Percentiles rank a stretch among this genome's conserved stretches.
phyloP scores from a whole-genome alignment of 306 rosid genomes.

The Malus asiatica region DNA sequence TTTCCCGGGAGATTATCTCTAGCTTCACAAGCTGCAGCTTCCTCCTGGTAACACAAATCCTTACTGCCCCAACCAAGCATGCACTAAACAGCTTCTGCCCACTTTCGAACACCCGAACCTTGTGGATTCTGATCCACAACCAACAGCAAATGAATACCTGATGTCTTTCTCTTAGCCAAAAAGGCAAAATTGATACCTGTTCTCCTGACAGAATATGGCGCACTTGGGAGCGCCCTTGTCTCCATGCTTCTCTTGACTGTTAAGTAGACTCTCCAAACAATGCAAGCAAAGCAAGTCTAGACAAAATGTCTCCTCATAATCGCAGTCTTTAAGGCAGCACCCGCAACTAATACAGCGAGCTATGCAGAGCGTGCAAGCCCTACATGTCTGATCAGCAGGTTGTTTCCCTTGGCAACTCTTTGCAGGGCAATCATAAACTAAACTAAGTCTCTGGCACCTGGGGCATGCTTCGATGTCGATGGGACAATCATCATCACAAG shows the following conservation, averaged over 20 bases:
- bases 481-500: slow-evolving; percentile 36
- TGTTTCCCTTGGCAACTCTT: slow-evolving; percentile 41
- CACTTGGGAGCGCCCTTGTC: slow-evolving; percentile 22
- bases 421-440: slow-evolving; percentile 58
- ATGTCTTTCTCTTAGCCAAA: slow-evolving; percentile 26
- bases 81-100: not conserved
- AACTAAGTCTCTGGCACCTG: slow-evolving; percentile 35
- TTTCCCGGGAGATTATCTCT: not conserved
- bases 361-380: slow-evolving; percentile 49
- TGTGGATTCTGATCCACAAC: slow-evolving; percentile 7
- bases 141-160: not conserved
- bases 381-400: slow-evolving; percentile 33
- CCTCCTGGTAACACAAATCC: not conserved
- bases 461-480: slow-evolving; percentile 57
- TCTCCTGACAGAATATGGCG: slow-evolving; percentile 24
- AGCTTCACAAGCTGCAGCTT: not conserved
- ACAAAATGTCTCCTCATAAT: slow-evolving; percentile 45
- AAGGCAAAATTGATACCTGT: slow-evolving; percentile 31
- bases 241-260: slow-evolving; percentile 18
- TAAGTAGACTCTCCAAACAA: slow-evolving; percentile 34
- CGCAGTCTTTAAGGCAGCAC: slow-evolving; percentile 37
- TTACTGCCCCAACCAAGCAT: not conserved
- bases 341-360: slow-evolving; percentile 47
- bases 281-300: slow-evolving; percentile 36
- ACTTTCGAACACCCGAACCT: not conserved